Evolutionary conservation across 192 early-diverging fungal genomes (phyloP).

Genomic region (Gonapodya sp.): DNA sequence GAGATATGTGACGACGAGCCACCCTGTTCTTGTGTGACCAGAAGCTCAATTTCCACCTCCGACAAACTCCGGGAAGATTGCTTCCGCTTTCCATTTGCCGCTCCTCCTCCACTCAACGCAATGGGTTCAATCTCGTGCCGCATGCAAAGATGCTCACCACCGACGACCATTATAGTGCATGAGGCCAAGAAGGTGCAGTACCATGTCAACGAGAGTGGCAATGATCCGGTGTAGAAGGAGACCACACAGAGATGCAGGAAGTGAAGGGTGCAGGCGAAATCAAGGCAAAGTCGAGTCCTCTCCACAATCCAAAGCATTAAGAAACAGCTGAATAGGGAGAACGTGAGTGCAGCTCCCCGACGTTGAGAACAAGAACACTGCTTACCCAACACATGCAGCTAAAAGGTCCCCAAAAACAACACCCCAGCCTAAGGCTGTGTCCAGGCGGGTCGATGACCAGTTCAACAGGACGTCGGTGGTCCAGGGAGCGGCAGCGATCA

Average conservation of each 20-base stretch:
- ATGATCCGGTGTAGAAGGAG: constrained; percentile 37
- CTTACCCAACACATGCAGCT: constrained; percentile 49
- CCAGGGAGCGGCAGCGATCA: constrained; percentile 49
- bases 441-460: constrained; percentile 43
- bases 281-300: constrained; percentile 62
- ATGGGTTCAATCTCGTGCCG: constrained; percentile 72
- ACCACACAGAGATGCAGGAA: constrained; percentile 53
- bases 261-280: constrained; percentile 67
- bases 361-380: too few relatives aligned
- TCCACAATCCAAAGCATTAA: constrained; percentile 45
- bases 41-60: neutral
- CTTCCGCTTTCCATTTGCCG: neutral
- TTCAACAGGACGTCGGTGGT: constrained; percentile 60
- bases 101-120: neutral
- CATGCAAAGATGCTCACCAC: constrained; percentile 75
- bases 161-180: constrained; percentile 51
- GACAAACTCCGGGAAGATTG: neutral
- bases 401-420: constrained; percentile 53
- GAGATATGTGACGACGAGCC: neutral
- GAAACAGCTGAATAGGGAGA: constrained; percentile 8
- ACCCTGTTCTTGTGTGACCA: neutral
- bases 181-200: constrained; percentile 49
- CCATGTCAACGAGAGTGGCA: constrained; percentile 60
- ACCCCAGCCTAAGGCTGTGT: constrained; percentile 59
- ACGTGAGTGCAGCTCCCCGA: too few relatives aligned